These are phyloP conservation scores for Linderniella brevidens DNA, from an alignment of 257 asterid genomes.

Conservation along the genomic window DNA sequence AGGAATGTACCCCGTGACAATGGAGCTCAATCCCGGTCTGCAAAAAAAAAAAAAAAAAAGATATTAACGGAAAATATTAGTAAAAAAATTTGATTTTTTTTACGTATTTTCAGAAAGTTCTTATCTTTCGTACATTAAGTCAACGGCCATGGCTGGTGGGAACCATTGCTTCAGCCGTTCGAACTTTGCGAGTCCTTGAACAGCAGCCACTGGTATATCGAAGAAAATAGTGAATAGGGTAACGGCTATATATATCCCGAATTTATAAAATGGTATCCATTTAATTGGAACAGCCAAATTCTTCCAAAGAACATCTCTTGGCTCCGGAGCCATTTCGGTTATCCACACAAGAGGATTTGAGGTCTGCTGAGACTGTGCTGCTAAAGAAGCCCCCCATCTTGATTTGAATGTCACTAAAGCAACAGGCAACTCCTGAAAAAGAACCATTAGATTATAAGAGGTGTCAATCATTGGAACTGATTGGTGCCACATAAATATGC, in stretches of 20 bases:
- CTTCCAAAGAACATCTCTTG: slow-evolving; percentile 79
- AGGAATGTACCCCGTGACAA: slow-evolving; percentile 84
- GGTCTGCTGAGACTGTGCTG: slow-evolving; percentile 88
- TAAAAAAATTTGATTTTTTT: neutral
- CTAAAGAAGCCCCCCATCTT: slow-evolving; percentile 91
- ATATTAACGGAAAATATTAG: neutral
- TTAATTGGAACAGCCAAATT: slow-evolving; percentile 44
- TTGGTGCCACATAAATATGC: no score
- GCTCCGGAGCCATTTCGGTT: slow-evolving; percentile 92
- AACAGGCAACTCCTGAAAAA: slow-evolving; percentile 34
- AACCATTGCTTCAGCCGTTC: slow-evolving; percentile 70
- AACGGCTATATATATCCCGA: slow-evolving; percentile 38
- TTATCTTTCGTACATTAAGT: slow-evolving; percentile 44
- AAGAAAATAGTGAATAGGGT: slow-evolving; percentile 73
- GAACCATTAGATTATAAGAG: no score
- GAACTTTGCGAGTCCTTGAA: slow-evolving; percentile 83
- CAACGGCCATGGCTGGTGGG: slow-evolving; percentile 90
- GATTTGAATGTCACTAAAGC: slow-evolving; percentile 84
- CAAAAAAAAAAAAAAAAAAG: slow-evolving; percentile 8
- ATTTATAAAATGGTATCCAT: slow-evolving; percentile 44
- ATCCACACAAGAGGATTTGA: slow-evolving; percentile 69
- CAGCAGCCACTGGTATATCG: slow-evolving; percentile 82
- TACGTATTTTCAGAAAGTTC: neutral
- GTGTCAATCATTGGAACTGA: no score
- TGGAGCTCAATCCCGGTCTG: slow-evolving; percentile 78